Base-by-base conservation (phyloP, 129 eudicot species). In the Helianthus annuus region DNA sequence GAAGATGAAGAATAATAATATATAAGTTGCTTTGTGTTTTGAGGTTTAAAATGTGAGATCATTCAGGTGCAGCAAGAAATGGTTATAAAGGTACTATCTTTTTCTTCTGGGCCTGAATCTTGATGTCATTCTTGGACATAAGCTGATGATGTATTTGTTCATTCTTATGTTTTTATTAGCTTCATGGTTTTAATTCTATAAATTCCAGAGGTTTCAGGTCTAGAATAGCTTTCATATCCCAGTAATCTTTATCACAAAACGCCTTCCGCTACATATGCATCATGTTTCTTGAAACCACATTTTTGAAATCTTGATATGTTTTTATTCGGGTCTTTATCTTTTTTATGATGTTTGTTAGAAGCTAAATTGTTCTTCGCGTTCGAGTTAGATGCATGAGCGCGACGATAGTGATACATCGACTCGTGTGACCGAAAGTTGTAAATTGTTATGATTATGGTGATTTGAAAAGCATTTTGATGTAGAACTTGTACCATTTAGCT, bases 1-100 rank as follows among this genome's bases (percentile, higher is more conserved):
- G 99, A 95, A 83, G 94, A 72, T 64, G 87, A 78, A 53, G 93
- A 94, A 76, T 71, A 71, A 76, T 71, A 71, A 64, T 66, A 17
- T 49, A 54, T 7, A 15, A 22, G 61, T 53, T 64, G 74, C 58
- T 44, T 34, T 64, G 71, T 53, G 46, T 66, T 59, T 70, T 81
- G 81, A 79, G 76, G 69, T 70, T 15, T 34, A 34, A 60, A 69
- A 59, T 48, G 53, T 32, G 71, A 34, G 70, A 72, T 76, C 55
- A 48, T 68, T 70, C 81, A 79, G 74, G 64, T 76, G 85, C 82
- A 74, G 66, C 77, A 48, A 74, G 55, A 75, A 66, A 66, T 67
- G 61, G 80, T 69, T 54, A 77, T 36, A 76, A 76, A 72, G 73
- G 78, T 79, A 40, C 62, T 52, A 60, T 53, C 62, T 57, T 70